Base-by-base conservation (phyloP, 163 green algal genomes). In the Volvox carteri region DNA sequence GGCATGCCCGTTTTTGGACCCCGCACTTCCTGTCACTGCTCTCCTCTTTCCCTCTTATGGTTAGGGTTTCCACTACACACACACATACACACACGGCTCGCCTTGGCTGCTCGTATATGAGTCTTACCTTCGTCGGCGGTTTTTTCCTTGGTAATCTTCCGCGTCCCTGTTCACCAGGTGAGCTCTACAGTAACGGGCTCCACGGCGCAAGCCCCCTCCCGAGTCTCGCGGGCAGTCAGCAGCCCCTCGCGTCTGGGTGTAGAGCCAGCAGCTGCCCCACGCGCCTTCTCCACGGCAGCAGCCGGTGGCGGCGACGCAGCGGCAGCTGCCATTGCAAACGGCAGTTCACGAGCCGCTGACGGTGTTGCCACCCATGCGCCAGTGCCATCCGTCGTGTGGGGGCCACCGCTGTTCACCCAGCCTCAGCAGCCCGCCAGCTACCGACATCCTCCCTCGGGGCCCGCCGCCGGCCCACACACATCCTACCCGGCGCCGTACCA, bases 401-500 rank as follows among this genome's bases (percentile, higher is more conserved):
- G 7, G 28, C 25, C 54, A 23, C 19, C 54, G 54, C 54, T 23
- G 54, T 65, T 30, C 8, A 23, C n/a, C 48, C 48, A 58, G 48
- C 48, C 48, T 14, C 48, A 58, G 48, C 48, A 11, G 48, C 48
- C 48, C 48, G 48, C 14, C 48, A 14, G 12, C n/a, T n/a, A n/a
- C n/a, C 19, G 7, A 23, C 28, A 12, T 12, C 62, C 62, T 37
- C 28, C 16, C 28, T 28, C 62, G n/a, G 4, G 16, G 62, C 62
- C 62, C 11, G 3, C 23, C 62, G 23, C 9, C 62, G n/a, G n/a
- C n/a, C 35, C 62, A 4, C n/a, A 37, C n/a, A 4, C 62, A n/a
- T 42, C 62, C 62, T 73, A 73, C 62, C 62, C n/a, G 62, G 62
- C 62, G 3, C 62, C n/a, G 28, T 73, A 73, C 62, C 62, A n/a